Conservation (phyloP, 768 basidiomycete genomes). For the Trametes coccinea region DNA sequence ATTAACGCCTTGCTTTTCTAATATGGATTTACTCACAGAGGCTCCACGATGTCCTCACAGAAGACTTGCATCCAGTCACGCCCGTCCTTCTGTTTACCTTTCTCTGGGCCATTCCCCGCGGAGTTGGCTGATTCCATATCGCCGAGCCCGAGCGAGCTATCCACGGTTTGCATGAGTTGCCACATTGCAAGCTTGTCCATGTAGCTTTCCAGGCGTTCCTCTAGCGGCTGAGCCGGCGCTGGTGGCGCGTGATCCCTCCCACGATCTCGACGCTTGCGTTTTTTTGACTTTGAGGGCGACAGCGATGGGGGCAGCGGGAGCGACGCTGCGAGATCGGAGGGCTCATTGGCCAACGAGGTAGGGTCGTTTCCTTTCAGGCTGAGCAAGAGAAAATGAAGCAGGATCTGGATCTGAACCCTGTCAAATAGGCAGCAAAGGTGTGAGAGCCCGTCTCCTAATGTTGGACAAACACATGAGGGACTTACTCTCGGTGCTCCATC, state of each 20-base stretch:
- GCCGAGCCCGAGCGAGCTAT: conserved; percentile 18
- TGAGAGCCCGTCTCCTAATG: conserved; percentile 1
- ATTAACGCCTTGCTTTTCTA: not conserved
- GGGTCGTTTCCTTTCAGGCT: conserved; percentile 51
- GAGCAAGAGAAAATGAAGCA: conserved; percentile 66
- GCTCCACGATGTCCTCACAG: conserved; percentile 65
- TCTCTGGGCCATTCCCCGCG: conserved; percentile 26
- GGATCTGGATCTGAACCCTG: conserved; percentile 76
- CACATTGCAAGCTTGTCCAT: conserved; percentile 82
- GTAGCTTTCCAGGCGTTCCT: conserved; percentile 65
- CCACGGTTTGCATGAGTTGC: conserved; percentile 56
- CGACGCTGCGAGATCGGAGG: conserved; percentile 1
- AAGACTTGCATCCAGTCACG: conserved; percentile 77
- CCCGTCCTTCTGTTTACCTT: conserved; percentile 23
- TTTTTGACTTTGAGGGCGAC: conserved; percentile 25
- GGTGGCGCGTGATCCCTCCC: conserved; percentile 14
- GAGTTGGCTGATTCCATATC: conserved; percentile 15
- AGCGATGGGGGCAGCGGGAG: conserved; percentile 21
- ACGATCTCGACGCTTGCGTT: conserved; percentile 29
- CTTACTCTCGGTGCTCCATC: conserved; percentile 59
- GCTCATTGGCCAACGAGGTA: conserved; percentile 24
- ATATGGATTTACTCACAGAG: conserved; percentile 45
- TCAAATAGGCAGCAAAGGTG: conserved; percentile 10
- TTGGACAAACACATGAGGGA: conserved; percentile 11
- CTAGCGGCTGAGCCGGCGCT: conserved; percentile 28